A percentile compares a stretch with the other conserved stretches of the same genome.
Conservation (phyloP, 1,139 yeast genomes). For the Sugiyamaella japonica region DNA sequence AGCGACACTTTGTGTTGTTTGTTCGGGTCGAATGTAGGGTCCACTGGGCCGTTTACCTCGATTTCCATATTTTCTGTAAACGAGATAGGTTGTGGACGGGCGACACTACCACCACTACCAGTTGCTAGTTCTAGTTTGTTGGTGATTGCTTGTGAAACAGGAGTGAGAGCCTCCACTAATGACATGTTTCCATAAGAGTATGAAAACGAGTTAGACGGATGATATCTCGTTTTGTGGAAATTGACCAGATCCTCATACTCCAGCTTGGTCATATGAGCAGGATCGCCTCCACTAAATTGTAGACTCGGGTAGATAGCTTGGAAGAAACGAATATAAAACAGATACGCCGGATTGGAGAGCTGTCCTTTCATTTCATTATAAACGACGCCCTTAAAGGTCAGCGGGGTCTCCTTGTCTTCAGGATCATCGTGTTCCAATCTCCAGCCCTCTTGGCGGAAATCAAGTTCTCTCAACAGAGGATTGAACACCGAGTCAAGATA, state of each 20-base stretch:
- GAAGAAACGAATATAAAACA: slow-evolving; percentile 80
- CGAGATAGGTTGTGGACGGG: slow-evolving; percentile 45
- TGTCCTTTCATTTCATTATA: slow-evolving; percentile 99
- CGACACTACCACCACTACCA: slow-evolving; percentile 11
- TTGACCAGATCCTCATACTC: slow-evolving; percentile 71
- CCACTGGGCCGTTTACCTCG: slow-evolving; percentile 69
- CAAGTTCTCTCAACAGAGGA: slow-evolving; percentile 75
- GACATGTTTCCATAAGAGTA: slow-evolving; percentile 86
- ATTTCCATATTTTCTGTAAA: slow-evolving; percentile 43
- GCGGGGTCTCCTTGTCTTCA: slow-evolving; percentile 55
- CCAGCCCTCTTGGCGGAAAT: slow-evolving; percentile 98
- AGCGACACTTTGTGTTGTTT: slow-evolving; percentile 77
- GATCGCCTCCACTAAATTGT: slow-evolving; percentile 95
- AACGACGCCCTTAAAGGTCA: slow-evolving; percentile 90
- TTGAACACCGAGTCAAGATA: slow-evolving; percentile 84
- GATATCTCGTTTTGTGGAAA: slow-evolving; percentile 74
- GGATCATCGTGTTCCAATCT: slow-evolving; percentile 75
- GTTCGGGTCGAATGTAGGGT: slow-evolving; percentile 71
- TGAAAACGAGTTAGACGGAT: slow-evolving; percentile 85
- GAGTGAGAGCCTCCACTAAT: slow-evolving; percentile 58
- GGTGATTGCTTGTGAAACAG: slow-evolving; percentile 53
- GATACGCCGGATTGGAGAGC: slow-evolving; percentile 82
- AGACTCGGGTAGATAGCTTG: slow-evolving; percentile 82
- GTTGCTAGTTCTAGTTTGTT: slow-evolving; percentile 37
- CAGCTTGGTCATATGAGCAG: slow-evolving; percentile 70